phyloP scores from a whole-genome alignment of 805 yeast genomes.

The Teunomyces kruisii region DNA sequence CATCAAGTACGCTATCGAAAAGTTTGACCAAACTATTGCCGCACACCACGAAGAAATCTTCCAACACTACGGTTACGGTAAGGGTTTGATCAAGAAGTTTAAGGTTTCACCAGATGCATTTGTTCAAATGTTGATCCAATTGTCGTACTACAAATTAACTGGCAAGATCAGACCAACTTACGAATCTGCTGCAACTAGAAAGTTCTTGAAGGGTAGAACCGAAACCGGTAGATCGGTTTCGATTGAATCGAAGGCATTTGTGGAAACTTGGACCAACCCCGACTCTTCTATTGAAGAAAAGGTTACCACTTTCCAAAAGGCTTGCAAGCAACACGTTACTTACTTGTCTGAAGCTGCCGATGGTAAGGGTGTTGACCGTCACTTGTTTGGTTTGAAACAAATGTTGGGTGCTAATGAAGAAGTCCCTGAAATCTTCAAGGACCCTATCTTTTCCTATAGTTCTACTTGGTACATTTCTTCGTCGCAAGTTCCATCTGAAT shows the following conservation, averaged over 20 bases:
- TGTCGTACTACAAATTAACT: conserved; percentile 81
- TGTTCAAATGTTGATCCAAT: conserved; percentile 86
- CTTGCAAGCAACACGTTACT: conserved; percentile 69
- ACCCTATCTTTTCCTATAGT: conserved; percentile 75
- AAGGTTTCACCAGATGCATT: conserved; percentile 92
- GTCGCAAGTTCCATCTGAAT: conserved; percentile 79
- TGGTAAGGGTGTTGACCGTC: conserved; percentile 93
- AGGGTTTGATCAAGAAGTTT: conserved; percentile 76
- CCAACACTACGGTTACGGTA: conserved; percentile 84
- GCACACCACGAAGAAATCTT: conserved; percentile 75
- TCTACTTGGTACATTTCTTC: conserved; percentile 85
- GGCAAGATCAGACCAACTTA: conserved; percentile 87
- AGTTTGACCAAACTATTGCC: conserved; percentile 57
- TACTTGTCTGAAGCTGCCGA: conserved; percentile 76
- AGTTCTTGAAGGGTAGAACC: conserved; percentile 85
- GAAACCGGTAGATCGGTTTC: conserved; percentile 91
- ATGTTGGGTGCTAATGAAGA: conserved; percentile 58
- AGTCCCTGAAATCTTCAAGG: conserved; percentile 67
- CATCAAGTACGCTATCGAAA: conserved; percentile 54
- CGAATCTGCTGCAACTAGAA: conserved; percentile 94
- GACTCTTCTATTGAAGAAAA: conserved; percentile 53
- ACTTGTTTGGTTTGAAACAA: conserved; percentile 82
- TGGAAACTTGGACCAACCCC: conserved; percentile 67
- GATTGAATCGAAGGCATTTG: conserved; percentile 65
- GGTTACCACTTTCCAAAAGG: conserved; percentile 65